These are phyloP conservation scores for Amanita rimosa DNA, from an alignment of 768 basidiomycete species.

Conservation along the genomic window DNA sequence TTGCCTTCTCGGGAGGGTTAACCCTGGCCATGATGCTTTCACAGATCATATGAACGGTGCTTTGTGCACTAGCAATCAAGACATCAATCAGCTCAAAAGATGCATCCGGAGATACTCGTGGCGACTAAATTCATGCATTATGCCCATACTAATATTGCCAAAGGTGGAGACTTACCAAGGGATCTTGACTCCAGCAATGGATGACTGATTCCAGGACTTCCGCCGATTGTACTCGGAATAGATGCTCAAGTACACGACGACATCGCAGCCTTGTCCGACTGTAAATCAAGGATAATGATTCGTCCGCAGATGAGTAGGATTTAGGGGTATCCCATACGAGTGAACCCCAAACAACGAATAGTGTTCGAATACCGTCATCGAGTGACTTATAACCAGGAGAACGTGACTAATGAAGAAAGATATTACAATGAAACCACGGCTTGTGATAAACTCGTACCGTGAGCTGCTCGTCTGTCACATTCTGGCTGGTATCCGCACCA, in stretches of 20 bases:
- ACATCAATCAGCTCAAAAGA: slow-evolving; percentile 79
- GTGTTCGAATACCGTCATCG: slow-evolving; percentile 69
- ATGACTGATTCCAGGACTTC: slow-evolving; percentile 81
- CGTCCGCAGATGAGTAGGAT: slow-evolving; percentile 45
- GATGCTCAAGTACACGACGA: slow-evolving; percentile 70
- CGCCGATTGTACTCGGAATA: slow-evolving; percentile 69
- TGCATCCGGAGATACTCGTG: slow-evolving; percentile 29
- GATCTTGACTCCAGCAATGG: slow-evolving; percentile 67
- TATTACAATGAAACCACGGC: not conserved
- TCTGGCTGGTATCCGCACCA: slow-evolving; percentile 48
- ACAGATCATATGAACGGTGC: slow-evolving; percentile 79
- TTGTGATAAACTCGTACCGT: slow-evolving; percentile 25
- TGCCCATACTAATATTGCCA: not conserved
- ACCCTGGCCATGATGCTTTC: slow-evolving; percentile 66
- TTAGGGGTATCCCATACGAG: slow-evolving; percentile 37
- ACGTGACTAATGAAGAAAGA: slow-evolving; percentile 34
- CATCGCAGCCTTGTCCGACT: slow-evolving; percentile 57
- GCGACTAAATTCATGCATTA: slow-evolving; percentile 11
- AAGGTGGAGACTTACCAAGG: slow-evolving; percentile 25
- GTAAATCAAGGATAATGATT: slow-evolving; percentile 58
- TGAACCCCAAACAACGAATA: slow-evolving; percentile 67
- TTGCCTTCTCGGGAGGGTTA: slow-evolving; percentile 42
- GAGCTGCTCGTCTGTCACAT: slow-evolving; percentile 40
- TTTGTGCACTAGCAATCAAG: slow-evolving; percentile 76
- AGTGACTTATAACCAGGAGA: slow-evolving; percentile 71